Conservation (phyloP, 192 early-diverging fungal species). For the Podochytrium sp. region DNA sequence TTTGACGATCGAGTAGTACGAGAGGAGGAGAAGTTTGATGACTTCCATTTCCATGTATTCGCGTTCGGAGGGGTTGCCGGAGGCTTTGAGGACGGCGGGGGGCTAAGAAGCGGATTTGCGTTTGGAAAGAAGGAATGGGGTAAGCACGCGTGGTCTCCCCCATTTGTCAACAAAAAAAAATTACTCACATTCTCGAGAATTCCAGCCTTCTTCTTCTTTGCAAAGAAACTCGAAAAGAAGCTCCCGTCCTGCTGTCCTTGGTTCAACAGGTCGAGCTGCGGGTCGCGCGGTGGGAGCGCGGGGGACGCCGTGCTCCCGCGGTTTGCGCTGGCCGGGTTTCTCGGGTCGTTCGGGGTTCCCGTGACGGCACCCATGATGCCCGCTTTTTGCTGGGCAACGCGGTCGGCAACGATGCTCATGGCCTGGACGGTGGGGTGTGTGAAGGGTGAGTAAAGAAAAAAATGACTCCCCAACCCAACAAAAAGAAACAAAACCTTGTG, state of each 20-base stretch:
- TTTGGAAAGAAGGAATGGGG: not conserved
- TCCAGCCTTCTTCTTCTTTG: slow-evolving; percentile 78
- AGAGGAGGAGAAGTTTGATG: slow-evolving; percentile 95
- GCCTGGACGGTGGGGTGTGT: slow-evolving; percentile 46
- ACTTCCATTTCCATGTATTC: slow-evolving; percentile 99
- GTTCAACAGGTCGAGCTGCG: slow-evolving; percentile 66
- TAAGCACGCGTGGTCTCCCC: too few species aligned
- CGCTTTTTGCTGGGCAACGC: slow-evolving; percentile 71
- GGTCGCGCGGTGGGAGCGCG: slow-evolving; percentile 37
- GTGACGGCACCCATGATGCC: slow-evolving; percentile 17
- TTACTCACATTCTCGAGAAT: slow-evolving; percentile 55
- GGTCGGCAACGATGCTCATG: slow-evolving; percentile 89
- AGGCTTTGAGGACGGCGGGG: slow-evolving; percentile 88
- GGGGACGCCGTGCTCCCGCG: slow-evolving; percentile 26
- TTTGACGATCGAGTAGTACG: slow-evolving; percentile 99
- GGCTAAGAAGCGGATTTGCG: slow-evolving; percentile 66
- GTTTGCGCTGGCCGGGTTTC: slow-evolving; percentile 29
- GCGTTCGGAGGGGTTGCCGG: slow-evolving; percentile 93
- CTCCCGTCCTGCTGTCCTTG: slow-evolving; percentile 54
- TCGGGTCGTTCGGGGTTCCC: slow-evolving; percentile 32
- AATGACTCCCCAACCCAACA: not conserved
- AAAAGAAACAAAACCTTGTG: slow-evolving; percentile 63
- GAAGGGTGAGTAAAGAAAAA: not conserved
- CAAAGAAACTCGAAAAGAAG: slow-evolving; percentile 99
- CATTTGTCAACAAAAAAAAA: slow-evolving; percentile 7